Base-by-base conservation (phyloP, 1,284 basidiomycete species). In the Ganoderma multipileum region DNA sequence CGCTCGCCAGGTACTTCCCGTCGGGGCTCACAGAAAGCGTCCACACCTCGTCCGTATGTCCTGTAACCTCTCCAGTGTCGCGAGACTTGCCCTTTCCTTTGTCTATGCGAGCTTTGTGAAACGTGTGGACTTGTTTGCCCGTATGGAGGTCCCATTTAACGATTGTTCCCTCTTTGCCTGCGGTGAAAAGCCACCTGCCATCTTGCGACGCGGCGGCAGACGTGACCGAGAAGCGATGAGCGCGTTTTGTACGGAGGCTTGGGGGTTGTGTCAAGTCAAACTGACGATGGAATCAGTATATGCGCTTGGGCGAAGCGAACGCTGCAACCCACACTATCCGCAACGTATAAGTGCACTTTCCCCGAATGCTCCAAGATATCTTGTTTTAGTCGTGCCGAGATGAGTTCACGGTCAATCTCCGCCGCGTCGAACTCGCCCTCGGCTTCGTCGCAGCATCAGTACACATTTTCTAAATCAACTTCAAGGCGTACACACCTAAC, bases 361-460 rank as follows among this genome's bases (percentile, higher is more conserved):
- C 94, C 95, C 11, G 92, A 89, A 76, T 95, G 90, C 73, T 95
- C 91, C 64, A 95, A 79, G 52, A 96, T 95, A 82, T 97, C 96
- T 79, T 95, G 91, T 79, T 95, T 94, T 72, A 99, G 83, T 60
- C 97, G 85, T 20, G 95, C 88, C 55, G 95, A 94, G 71, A 99
- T 95, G 73, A 98, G 87, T 72, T 98, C 96, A 73, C 89, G 88
- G 83, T 99, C 97, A 61, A 97, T 91, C 73, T 97, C 95, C 0
- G 95, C 95, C 2, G 97, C 97, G 77, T 99, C 97, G 71, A 91
- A 95, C 70, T 96, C 95, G 39, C 91, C 93, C 39, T 95, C 94
- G 62, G 88, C 92, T 91, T 71, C 20, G 72, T 2, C 16, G 39
- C 52, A 50, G 11, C 0, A 64, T 59, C 8, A 59, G 26, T 16